phyloP scores from a whole-genome alignment of 2,329 filamentous ascomycete genomes.

The Mariannaea elegans region DNA sequence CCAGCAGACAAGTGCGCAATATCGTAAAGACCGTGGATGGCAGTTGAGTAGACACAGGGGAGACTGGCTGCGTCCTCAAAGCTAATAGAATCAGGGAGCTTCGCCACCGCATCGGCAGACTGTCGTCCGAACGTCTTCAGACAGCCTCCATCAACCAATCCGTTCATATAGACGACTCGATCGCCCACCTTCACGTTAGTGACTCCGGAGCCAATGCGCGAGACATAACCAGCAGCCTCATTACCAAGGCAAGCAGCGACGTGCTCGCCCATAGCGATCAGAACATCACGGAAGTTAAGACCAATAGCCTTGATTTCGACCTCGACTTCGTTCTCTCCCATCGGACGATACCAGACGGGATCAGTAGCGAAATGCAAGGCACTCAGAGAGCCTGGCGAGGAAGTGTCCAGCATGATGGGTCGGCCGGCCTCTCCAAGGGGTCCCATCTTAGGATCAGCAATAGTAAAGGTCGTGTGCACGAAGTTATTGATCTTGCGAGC shows the following conservation, averaged over 20 bases:
- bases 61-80: constrained; percentile 28
- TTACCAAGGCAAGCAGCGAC: constrained; percentile 2
- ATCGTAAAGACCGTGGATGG: constrained; percentile 1
- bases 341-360: neutral
- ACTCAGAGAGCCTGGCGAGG: constrained; percentile 12
- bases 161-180: constrained; percentile 1
- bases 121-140: neutral
- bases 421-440: constrained; percentile 4
- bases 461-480: neutral
- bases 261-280: constrained; percentile 16
- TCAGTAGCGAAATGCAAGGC: constrained; percentile 17
- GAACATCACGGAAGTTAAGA: constrained; percentile 24
- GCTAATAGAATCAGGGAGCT: constrained; percentile 14
- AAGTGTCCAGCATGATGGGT: constrained; percentile 5
- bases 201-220: constrained; percentile 5
- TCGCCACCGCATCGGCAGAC: neutral
- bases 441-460: neutral
- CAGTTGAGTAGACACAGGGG: constrained; percentile 7
- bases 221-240: constrained; percentile 15
- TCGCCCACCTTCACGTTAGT: constrained; percentile 17
- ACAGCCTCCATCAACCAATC: constrained; percentile 1
- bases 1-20: neutral
- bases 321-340: constrained; percentile 6
- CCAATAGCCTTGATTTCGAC: constrained; percentile 17
- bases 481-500: neutral